phyloP scores from a whole-genome alignment of 192 early-diverging fungal genomes.

The Coemansia sp. region DNA sequence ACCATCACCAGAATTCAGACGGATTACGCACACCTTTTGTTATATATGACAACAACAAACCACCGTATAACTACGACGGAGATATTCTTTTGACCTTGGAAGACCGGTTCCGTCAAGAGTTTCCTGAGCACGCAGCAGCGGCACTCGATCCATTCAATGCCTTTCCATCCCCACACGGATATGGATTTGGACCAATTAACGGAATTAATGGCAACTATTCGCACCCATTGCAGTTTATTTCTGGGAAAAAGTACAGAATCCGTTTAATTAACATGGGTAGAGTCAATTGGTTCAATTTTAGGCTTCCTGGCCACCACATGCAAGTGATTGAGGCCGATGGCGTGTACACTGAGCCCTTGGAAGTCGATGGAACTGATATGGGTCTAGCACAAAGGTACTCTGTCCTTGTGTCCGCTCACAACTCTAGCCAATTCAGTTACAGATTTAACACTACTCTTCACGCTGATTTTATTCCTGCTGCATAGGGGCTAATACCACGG shows the following conservation, averaged over 20 bases:
- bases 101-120: slow-evolving; percentile 71
- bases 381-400: slow-evolving; percentile 76
- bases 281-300: slow-evolving; percentile 66
- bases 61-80: slow-evolving; percentile 63
- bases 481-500: slow-evolving; percentile 48
- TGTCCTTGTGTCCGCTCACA: slow-evolving; percentile 68
- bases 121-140: slow-evolving; percentile 47
- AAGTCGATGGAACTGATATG: slow-evolving; percentile 58
- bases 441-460: slow-evolving; percentile 61
- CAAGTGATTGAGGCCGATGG: slow-evolving; percentile 80
- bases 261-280: slow-evolving; percentile 74
- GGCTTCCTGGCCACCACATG: slow-evolving; percentile 73
- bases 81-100: slow-evolving; percentile 63
- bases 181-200: slow-evolving; percentile 41
- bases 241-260: slow-evolving; percentile 77
- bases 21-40: slow-evolving; percentile 73
- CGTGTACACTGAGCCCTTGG: slow-evolving; percentile 57
- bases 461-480: slow-evolving; percentile 49
- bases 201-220: slow-evolving; percentile 52
- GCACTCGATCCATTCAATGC: slow-evolving; percentile 52
- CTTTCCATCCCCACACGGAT: slow-evolving; percentile 64
- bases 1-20: slow-evolving; percentile 72
- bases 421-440: slow-evolving; percentile 64
- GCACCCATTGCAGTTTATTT: slow-evolving; percentile 59
- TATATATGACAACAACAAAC: slow-evolving; percentile 54